A percentile compares a stretch with the other conserved stretches of the same genome.
phyloP scores from a whole-genome alignment of 345 rosid genomes.

The Streptanthus diversifolius region DNA sequence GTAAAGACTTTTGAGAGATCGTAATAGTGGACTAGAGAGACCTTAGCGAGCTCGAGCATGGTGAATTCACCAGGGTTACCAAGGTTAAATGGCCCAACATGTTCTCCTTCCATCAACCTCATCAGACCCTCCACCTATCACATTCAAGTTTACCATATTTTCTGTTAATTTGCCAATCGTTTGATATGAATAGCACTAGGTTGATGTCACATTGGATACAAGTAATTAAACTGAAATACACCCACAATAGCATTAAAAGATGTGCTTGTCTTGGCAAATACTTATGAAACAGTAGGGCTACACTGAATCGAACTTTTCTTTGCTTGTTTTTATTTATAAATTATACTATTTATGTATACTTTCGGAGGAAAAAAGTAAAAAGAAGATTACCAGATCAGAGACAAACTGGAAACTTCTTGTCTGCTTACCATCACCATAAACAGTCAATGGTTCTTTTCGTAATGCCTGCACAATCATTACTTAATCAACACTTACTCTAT shows the following conservation, averaged over 20 bases:
- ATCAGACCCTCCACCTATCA: conserved; percentile 91
- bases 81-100: conserved; percentile 94
- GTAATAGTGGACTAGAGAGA: conserved; percentile 9
- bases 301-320: not conserved
- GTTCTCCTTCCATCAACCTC: conserved; percentile 99
- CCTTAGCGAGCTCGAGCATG: conserved; percentile 98
- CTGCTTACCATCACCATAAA: conserved; percentile 99
- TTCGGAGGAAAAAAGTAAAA: not conserved
- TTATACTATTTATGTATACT: not conserved
- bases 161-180: too few species aligned
- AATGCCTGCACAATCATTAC: conserved; percentile 59
- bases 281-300: not conserved
- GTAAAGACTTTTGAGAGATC: not conserved
- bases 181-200: not conserved
- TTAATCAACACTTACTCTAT: not conserved
- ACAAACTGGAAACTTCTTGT: conserved; percentile 98
- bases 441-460: conserved; percentile 95
- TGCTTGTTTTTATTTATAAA: not conserved
- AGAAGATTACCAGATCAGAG: conserved; percentile 74
- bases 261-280: not conserved
- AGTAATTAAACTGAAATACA: not conserved
- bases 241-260: not conserved
- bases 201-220: not conserved
- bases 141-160: not conserved
- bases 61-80: conserved; percentile 99